These are phyloP conservation scores for Myriosclerotinia duriaeana DNA, from an alignment of 2,329 filamentous ascomycete genomes.

Conservation along the genomic window DNA sequence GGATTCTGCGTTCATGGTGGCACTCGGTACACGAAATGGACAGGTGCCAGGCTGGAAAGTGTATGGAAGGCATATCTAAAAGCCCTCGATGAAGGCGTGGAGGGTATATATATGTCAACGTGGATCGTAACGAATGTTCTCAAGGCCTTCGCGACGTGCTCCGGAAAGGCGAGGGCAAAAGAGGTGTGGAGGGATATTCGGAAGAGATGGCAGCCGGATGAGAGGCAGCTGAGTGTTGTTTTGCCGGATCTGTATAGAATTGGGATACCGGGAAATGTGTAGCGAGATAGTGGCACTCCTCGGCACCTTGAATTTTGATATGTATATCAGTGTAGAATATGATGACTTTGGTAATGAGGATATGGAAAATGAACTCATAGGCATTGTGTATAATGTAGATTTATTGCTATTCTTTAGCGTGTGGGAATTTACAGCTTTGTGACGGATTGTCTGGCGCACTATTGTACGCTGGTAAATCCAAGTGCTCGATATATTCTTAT, in stretches of 20 bases:
- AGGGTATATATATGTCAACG: conserved; percentile 53
- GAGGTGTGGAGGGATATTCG: conserved; percentile 39
- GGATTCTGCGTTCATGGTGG: conserved; percentile 77
- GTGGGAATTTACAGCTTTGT: too few species aligned
- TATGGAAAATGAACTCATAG: neutral
- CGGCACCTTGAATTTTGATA: neutral
- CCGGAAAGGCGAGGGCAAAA: conserved; percentile 35
- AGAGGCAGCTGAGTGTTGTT: conserved; percentile 38
- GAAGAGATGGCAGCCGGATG: conserved; percentile 37
- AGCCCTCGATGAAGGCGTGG: conserved; percentile 49
- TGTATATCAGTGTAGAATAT: conserved; percentile 18
- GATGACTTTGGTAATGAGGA: neutral
- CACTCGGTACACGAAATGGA: conserved; percentile 68
- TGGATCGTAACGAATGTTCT: conserved; percentile 64
- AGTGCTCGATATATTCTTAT: neutral
- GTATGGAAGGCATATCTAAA: conserved; percentile 66
- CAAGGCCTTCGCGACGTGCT: conserved; percentile 58
- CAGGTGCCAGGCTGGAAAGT: conserved; percentile 61
- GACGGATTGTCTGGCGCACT: neutral
- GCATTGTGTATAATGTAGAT: neutral
- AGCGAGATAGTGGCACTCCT: neutral
- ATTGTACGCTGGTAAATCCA: neutral
- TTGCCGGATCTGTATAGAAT: conserved; percentile 30
- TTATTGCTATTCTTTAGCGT: neutral
- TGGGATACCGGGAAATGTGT: conserved; percentile 16